Evolutionary conservation across 331 rosid species (phyloP), one percentile per base, ranked within the genome.

Genomic region (Erythrophleum ivorense): DNA sequence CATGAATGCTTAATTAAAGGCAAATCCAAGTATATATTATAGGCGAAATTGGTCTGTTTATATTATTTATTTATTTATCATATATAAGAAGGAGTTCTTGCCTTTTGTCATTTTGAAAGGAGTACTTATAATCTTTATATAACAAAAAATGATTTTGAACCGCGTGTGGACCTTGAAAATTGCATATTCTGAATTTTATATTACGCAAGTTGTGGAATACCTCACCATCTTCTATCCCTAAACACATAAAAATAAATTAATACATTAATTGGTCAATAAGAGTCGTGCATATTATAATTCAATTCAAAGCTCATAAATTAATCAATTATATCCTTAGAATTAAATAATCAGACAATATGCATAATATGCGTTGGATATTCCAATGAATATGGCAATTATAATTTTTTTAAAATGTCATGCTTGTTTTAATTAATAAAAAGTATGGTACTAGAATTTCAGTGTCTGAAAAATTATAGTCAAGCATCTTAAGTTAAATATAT

Each of bases 311-410:
- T 73, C 46, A 24, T 58, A 34, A 11, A 75, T 75, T 76, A 41
- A 67, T 10, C 43, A n/a, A 68, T 79, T 24, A 59, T 75, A 80
- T 80, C 52, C 12, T n/a, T 50, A 52, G 12, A 45, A 9, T 66
- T 79, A 68, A 68, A 73, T 74, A 83, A 74, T 81, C 24, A 62
- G 74, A 62, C 81, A 71, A 69, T 54, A 78, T 84, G 87, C 87
- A 74, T 69, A 68, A 62, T 40, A 67, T 73, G 70, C 84, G 41
- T 63, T 59, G 85, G 79, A 87, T 84, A 84, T 78, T 60, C 79
- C 73, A 8, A 6, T 19, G 18, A 4, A 77, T 36, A 45, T 24
- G 67, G 45, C 12, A 31, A 12, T 73, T 80, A 66, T 52, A 13
- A 43, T 69, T 45, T 65, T 13, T 12, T 52, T 29, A 3, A 38